Evolutionary conservation across 495 filamentous ascomycete species (phyloP).

Genomic region (Aspergillus funiculosus): DNA sequence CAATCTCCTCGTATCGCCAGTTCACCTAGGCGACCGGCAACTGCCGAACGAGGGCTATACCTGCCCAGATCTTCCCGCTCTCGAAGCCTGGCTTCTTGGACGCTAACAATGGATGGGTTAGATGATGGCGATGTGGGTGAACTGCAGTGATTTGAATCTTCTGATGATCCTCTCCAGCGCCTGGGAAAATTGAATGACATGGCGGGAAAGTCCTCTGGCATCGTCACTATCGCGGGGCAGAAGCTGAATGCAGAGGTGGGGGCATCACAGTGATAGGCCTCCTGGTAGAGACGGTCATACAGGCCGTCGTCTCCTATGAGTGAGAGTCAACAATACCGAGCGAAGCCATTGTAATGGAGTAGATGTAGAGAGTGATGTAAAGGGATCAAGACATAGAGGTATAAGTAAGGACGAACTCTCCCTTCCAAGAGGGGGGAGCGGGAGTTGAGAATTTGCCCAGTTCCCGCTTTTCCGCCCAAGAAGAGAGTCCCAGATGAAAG

Average conservation of each 20-base stretch:
- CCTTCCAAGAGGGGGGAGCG: constrained; percentile 8
- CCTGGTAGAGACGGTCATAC: neutral
- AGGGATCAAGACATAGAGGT: too few species aligned
- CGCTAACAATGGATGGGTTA: constrained; percentile 27
- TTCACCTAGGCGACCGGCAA: constrained; percentile 59
- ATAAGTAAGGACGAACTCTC: too few species aligned
- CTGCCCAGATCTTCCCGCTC: constrained; percentile 34
- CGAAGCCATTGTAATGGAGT: constrained; percentile 12
- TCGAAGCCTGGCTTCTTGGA: constrained; percentile 31
- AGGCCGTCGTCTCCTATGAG: constrained; percentile 5
- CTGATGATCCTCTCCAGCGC: constrained; percentile 38
- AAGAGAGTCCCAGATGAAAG: constrained; percentile 1
- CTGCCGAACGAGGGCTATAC: constrained; percentile 56
- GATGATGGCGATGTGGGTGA: constrained; percentile 37
- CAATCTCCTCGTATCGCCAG: constrained; percentile 50
- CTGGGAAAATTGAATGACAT: constrained; percentile 34
- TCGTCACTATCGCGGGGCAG: constrained; percentile 32
- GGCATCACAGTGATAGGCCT: constrained; percentile 20
- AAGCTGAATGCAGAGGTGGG: constrained; percentile 17
- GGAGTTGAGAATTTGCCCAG: neutral
- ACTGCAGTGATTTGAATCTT: constrained; percentile 28
- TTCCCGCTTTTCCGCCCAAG: constrained; percentile 7
- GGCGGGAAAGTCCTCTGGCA: constrained; percentile 22
- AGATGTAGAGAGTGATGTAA: constrained; percentile 5
- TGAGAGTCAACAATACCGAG: neutral